These are phyloP conservation scores for Camptophora hylomeconis DNA, from an alignment of 2,329 filamentous ascomycete species.

Conservation along the genomic window DNA sequence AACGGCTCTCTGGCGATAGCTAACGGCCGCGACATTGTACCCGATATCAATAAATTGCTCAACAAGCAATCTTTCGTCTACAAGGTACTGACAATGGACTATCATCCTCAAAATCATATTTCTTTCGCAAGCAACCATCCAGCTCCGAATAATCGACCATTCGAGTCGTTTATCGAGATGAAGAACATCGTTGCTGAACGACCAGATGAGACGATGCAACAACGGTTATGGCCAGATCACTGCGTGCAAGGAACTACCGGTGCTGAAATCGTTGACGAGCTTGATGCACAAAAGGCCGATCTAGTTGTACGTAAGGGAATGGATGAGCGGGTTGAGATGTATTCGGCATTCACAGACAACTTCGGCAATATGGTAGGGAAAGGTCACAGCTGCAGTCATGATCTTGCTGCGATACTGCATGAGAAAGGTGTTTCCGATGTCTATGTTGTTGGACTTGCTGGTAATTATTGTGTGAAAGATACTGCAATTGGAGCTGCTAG, in stretches of 20 bases:
- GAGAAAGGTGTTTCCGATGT: conserved; percentile 57
- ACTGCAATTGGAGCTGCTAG: conserved; percentile 66
- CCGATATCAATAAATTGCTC: conserved; percentile 63
- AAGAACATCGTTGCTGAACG: conserved; percentile 25
- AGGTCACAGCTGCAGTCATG: conserved; percentile 36
- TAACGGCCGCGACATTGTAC: conserved; percentile 55
- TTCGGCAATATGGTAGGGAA: conserved; percentile 39
- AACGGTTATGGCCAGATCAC: conserved; percentile 77
- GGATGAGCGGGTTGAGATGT: conserved; percentile 71
- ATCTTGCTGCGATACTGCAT: conserved; percentile 46
- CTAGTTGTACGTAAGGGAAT: conserved; percentile 64
- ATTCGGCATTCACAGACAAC: conserved; percentile 77
- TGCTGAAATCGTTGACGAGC: conserved; percentile 58
- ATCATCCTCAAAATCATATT: conserved; percentile 69
- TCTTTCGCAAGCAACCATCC: conserved; percentile 77
- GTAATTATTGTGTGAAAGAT: conserved; percentile 75
- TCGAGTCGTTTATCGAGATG: conserved; percentile 51
- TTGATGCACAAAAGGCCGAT: conserved; percentile 50
- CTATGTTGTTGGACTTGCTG: conserved; percentile 73
- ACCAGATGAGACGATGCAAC: conserved; percentile 38
- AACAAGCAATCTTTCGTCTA: conserved; percentile 50
- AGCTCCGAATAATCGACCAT: conserved; percentile 51
- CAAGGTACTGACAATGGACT: conserved; percentile 84
- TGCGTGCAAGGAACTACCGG: conserved; percentile 67
- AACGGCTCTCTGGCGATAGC: conserved; percentile 74